phyloP scores from a whole-genome alignment of 768 basidiomycete species.

The Psilocybe sp. region DNA sequence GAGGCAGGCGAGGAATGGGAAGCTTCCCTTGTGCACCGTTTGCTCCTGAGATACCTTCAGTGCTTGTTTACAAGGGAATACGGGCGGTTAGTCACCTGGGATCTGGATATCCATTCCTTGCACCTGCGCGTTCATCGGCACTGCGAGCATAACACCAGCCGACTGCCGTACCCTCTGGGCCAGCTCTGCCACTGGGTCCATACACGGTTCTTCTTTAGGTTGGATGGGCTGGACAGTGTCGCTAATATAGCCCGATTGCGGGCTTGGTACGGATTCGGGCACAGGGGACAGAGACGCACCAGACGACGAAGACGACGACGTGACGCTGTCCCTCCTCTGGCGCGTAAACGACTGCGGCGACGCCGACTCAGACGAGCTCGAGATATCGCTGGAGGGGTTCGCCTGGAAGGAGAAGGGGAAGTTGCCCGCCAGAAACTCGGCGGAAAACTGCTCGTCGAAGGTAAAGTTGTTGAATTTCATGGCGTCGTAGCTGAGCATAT shows the following conservation, averaged over 20 bases:
- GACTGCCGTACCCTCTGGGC: slow-evolving; percentile 50
- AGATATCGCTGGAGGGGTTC: slow-evolving; percentile 6
- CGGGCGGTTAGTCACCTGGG: slow-evolving; percentile 15
- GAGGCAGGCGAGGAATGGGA: slow-evolving; percentile 36
- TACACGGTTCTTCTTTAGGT: slow-evolving; percentile 17
- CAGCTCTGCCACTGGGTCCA: slow-evolving; percentile 37
- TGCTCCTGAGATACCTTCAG: slow-evolving; percentile 9
- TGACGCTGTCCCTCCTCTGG: slow-evolving; percentile 47
- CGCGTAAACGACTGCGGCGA: slow-evolving; percentile 26
- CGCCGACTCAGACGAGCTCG: slow-evolving; percentile 18
- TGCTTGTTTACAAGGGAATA: not conserved
- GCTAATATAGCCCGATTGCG: slow-evolving; percentile 24
- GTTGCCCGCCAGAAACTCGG: slow-evolving; percentile 19
- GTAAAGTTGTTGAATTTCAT: slow-evolving; percentile 22
- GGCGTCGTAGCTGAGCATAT: slow-evolving; percentile 49
- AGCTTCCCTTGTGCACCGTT: slow-evolving; percentile 29
- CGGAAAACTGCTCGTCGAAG: slow-evolving; percentile 22
- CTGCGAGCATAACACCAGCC: slow-evolving; percentile 55
- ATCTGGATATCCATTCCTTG: slow-evolving; percentile 22
- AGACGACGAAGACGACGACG: slow-evolving; percentile 54
- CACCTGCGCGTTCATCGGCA: slow-evolving; percentile 37
- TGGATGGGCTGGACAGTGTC: slow-evolving; percentile 22
- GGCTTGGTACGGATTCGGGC: slow-evolving; percentile 32
- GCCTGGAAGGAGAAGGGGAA: slow-evolving; percentile 40
- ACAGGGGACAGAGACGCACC: slow-evolving; percentile 52